Base-by-base conservation (phyloP, 2,329 filamentous ascomycete genomes). In the Diaporthe humulicola region DNA sequence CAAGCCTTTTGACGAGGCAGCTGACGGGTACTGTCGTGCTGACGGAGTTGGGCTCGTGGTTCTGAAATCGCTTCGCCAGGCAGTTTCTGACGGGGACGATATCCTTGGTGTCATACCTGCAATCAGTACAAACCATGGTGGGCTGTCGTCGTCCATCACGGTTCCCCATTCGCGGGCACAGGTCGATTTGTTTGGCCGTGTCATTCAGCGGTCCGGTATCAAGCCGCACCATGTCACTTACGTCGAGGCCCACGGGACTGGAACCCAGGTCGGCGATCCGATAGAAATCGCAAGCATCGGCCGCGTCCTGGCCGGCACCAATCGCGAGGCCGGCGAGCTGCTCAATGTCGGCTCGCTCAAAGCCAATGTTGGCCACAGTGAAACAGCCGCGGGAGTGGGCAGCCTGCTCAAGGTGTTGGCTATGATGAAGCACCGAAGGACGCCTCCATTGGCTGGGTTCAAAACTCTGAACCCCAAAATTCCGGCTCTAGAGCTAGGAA, bases 261-360 rank as follows among this genome's bases (percentile, higher is more conserved):
- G 54, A 17, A 57, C 54, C 28, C 54, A 57, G 30, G 54, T 57
- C 0, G 54, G 54, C 5, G 54, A 57, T 19, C 54, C 54, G n/a
- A 10, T 52, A 10, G 48, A 52, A n/a, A 52, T 52, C 14, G 48
- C 15, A 4, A 52, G 48, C 14, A 5, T 52, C 2, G n/a, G 48
- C 0, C 15, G 4, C 1, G 48, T 52, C 0, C 15, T 52, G 1
- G 33, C 4, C 33, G 33, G 33, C 33, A 4, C 8, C 4, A 36
- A 36, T 36, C 33, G 33, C 33, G 4, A 4, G 8, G 8, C 33
- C 33, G n/a, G n/a, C n/a, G n/a, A n/a, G n/a, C n/a, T n/a, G n/a
- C 33, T 36, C 4, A 4, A 52, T 15, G 12, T 52, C 4, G 48
- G 48, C 22, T 52, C 48, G 3, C 6, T 52, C n/a, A 52, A 52